Conservation (phyloP, 2,329 filamentous ascomycete genomes). For the Penicillium frequentans region DNA sequence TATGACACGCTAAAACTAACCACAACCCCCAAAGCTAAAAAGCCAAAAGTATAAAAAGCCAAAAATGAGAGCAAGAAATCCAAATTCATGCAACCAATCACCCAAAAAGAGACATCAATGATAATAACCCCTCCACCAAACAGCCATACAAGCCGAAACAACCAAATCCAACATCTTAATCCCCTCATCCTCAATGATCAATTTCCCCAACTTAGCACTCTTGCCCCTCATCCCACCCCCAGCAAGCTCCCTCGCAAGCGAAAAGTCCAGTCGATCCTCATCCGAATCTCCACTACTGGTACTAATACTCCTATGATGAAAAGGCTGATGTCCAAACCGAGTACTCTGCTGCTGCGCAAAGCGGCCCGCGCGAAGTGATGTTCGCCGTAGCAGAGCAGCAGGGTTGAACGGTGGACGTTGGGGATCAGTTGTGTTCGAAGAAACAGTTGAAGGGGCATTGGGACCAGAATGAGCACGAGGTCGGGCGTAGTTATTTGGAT, state of each 20-base stretch:
- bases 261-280: constrained; percentile 63
- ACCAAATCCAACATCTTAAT: constrained; percentile 93
- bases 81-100: background rate
- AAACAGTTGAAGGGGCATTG: constrained; percentile 12
- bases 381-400: constrained; percentile 28
- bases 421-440: constrained; percentile 18
- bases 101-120: constrained; percentile 19
- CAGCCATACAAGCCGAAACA: constrained; percentile 84
- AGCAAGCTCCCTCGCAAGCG: constrained; percentile 76
- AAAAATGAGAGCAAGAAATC: background rate
- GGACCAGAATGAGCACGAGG: constrained; percentile 29
- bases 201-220: constrained; percentile 87
- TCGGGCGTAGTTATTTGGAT: constrained; percentile 28
- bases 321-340: constrained; percentile 5
- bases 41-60: background rate
- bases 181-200: constrained; percentile 86
- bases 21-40: background rate
- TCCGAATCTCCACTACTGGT: constrained; percentile 28
- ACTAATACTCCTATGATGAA: constrained; percentile 25
- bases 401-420: constrained; percentile 28
- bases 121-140: constrained; percentile 88
- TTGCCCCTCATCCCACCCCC: constrained; percentile 84
- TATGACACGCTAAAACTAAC: background rate
- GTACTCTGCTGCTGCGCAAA: constrained; percentile 16
- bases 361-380: constrained; percentile 24